Evolutionary conservation across 1,139 yeast genomes (phyloP), one percentile per base, ranked within the genome.

Genomic region (Saccharomycopsis crataegensis): DNA sequence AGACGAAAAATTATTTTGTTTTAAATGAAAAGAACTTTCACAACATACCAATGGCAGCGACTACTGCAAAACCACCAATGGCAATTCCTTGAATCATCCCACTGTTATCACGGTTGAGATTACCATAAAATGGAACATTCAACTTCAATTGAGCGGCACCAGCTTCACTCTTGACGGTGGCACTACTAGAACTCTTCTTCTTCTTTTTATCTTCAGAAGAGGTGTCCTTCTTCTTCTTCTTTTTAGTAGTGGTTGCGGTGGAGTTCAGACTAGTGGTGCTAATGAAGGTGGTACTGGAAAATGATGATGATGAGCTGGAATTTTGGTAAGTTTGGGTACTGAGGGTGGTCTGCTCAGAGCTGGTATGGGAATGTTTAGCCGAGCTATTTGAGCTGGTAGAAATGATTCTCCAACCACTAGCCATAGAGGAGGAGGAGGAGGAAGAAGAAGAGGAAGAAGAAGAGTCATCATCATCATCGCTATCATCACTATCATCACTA

Each of bases 151-250:
- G n/a, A 22, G 36, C 17, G 33, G 53, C 51, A 8, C 50, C 53
- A 33, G 38, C 53, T n/a, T 50, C 36, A 33, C 43, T 32, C 16
- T 16, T 34, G 38, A 46, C 17, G 12, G 53, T 38, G 12, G 53
- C 53, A 14, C 34, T 32, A n/a, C 44, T 14, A 3, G 45, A 46
- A 22, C 38, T 50, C 53, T 50, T 50, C 51, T 50, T 48, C 31
- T 33, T 50, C 28, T 14, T 46, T 17, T 28, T 49, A 6, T 45
- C 44, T 12, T 34, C 28, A 53, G 51, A 43, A 3, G 51, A 46
- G n/a, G 33, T 31, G 3, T 38, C 28, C 31, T 43, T 49, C 16
- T 43, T 31, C 38, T 32, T 43, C 31, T 16, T 49, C n/a, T 17
- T 17, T 16, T 46, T 46, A 5, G 14, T 46, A 4, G 52, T 49